These are phyloP conservation scores for Pythium scleroteichum DNA, from an alignment of 352 stramenopile genomes.

Conservation along the genomic window DNA sequence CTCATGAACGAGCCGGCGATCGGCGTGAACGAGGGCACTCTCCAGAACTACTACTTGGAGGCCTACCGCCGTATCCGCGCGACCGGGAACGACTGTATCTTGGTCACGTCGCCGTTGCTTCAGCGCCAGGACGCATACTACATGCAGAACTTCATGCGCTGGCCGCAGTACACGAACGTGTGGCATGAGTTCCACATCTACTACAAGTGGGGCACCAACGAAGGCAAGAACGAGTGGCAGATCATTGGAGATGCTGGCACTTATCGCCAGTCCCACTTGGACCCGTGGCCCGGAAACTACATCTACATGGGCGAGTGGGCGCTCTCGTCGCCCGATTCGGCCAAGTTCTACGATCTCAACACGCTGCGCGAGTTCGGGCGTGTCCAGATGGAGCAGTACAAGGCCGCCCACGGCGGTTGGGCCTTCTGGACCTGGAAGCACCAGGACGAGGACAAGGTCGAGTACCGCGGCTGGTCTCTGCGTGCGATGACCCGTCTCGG, in stretches of 20 bases:
- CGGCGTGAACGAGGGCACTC: conserved; percentile 16
- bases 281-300: conserved; percentile 28
- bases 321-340: conserved; percentile 28
- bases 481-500: conserved; percentile 23
- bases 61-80: conserved; percentile 44
- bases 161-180: conserved; percentile 39
- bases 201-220: conserved; percentile 41
- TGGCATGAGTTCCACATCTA: conserved; percentile 60
- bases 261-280: conserved; percentile 24
- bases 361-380: conserved; percentile 17
- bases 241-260: conserved; percentile 28
- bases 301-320: conserved; percentile 56
- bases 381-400: conserved; percentile 28
- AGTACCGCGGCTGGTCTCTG: conserved; percentile 19
- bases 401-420: conserved; percentile 23
- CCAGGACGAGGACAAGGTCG: conserved; percentile 13
- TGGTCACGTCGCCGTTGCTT: conserved; percentile 40
- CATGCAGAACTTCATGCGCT: conserved; percentile 34
- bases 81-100: conserved; percentile 43
- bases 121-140: conserved; percentile 30
- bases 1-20: conserved; percentile 56
- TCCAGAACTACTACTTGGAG: conserved; percentile 44
- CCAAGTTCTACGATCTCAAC: conserved; percentile 12
- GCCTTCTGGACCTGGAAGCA: conserved; percentile 35
- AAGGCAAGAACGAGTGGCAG: conserved; percentile 23